Conservation (phyloP, 345 rosid genomes). For the Leavenworthia alabamica region DNA sequence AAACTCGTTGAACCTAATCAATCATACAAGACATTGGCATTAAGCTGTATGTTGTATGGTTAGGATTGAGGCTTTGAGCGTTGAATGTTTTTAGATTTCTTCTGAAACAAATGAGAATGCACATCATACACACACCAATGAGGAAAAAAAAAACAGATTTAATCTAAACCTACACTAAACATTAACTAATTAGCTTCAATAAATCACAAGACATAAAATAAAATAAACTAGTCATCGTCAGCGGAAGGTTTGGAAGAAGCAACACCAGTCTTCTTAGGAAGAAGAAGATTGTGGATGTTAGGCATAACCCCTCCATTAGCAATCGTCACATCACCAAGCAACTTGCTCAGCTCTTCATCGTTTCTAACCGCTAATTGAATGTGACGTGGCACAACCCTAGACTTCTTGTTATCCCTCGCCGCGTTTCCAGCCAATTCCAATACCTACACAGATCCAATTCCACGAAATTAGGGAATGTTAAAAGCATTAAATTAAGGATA, state of each 20-base stretch:
- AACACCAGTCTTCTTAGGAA: conserved; percentile 73
- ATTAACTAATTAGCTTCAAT: neutral
- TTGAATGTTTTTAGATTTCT: conserved; percentile 29
- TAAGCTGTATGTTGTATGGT: conserved; percentile 48
- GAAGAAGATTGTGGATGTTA: conserved; percentile 83
- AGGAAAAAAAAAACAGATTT: neutral
- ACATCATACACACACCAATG: neutral
- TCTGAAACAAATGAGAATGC: neutral
- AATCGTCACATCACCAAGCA: conserved; percentile 82
- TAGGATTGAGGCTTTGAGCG: neutral
- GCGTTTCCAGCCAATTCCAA: conserved; percentile 89
- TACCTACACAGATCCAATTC: conserved; percentile 40
- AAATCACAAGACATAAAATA: neutral
- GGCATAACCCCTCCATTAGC: conserved; percentile 98
- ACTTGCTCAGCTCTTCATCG: conserved; percentile 88
- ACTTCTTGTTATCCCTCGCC: conserved; percentile 87
- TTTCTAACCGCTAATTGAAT: conserved; percentile 84
- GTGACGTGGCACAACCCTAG: conserved; percentile 83
- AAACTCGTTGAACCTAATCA: neutral
- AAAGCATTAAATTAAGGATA: neutral
- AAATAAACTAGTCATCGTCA: conserved; percentile 46
- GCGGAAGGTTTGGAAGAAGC: conserved; percentile 47
- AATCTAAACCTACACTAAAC: neutral
- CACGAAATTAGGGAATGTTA: neutral
- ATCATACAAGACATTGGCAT: conserved; percentile 50